Evolutionary conservation across 441 rosid genomes (phyloP), one percentile per base, ranked within the genome.

Genomic region (Viola pubescens): DNA sequence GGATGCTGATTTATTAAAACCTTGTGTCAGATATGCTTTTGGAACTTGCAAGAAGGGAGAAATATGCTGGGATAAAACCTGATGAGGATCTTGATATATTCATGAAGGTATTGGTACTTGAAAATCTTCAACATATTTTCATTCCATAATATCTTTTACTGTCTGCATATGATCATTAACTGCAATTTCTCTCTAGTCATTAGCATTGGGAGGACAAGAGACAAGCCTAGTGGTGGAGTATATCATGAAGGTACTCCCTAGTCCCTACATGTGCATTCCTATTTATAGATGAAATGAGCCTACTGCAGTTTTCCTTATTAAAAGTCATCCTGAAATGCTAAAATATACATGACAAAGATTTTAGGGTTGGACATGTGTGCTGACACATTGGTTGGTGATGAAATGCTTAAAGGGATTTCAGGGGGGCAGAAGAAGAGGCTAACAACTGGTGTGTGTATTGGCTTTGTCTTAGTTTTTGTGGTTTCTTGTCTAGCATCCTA

Each of bases 61-160:
- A 94, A 81, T 65, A 80, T 52, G 86, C 94, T 43, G 96, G 94
- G 62, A 90, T 94, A 64, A 86, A 86, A 70, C 97, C 99, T 59
- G 95, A 94, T 77, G 99, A 86, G 76, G 99, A 94, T 77, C 99
- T 94, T 65, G 99, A 94, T 68, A 86, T 94, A 70, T 90, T 94
- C 74, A 88, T 94, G 95, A 94, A 94, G 99, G 99, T 90, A 73
- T 12, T 60, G 16, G 40, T 55, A n/a, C 57, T 40, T 53, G 49
- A 43, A 8, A 63, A 44, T 63, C n/a, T 49, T 13, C 11, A 4
- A 54, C 12, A 7, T 59, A 40, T n/a, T 59, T 50, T 48, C 37
- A 55, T 49, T 12, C n/a, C 58, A 6, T 5, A 8, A 64, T 9
- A 5, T 4, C 72, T 8, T 10, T 54, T 52, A 11, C 42, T 47